These are phyloP conservation scores for Saccharomycopsis crataegensis DNA, from an alignment of 1,139 yeast species.

Conservation along the genomic window DNA sequence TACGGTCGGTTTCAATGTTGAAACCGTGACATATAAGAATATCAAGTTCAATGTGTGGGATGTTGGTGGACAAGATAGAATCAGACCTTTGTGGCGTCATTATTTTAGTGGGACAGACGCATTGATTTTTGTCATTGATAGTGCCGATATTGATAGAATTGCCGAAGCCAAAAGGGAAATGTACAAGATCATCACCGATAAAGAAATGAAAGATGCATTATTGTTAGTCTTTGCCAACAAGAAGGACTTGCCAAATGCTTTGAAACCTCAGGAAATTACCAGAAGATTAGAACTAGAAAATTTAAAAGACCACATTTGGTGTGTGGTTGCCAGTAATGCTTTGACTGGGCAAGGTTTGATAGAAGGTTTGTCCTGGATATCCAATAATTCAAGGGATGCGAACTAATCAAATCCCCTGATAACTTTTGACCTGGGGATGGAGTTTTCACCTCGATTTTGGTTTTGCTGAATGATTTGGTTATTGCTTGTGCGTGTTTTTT, in stretches of 20 bases:
- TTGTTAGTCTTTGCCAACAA: constrained; percentile 84
- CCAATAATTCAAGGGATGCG: constrained; percentile 44
- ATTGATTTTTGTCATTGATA: constrained; percentile 85
- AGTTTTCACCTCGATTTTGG: background rate
- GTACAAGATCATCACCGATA: constrained; percentile 66
- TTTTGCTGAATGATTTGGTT: background rate
- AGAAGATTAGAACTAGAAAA: constrained; percentile 46
- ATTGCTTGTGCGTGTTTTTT: too few relatives aligned
- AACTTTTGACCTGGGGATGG: too few relatives aligned
- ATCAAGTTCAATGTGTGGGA: constrained; percentile 94
- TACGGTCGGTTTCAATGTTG: constrained; percentile 92
- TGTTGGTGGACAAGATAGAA: constrained; percentile 91
- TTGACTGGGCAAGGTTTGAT: constrained; percentile 68
- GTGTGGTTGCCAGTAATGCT: constrained; percentile 71
- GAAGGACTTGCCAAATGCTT: constrained; percentile 65
- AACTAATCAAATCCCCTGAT: background rate
- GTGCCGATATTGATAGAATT: constrained; percentile 63
- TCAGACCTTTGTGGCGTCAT: constrained; percentile 91
- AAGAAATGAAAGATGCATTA: constrained; percentile 74
- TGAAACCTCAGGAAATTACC: constrained; percentile 59
- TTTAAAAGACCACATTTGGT: constrained; percentile 57
- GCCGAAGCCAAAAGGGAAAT: constrained; percentile 76
- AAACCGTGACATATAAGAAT: constrained; percentile 81
- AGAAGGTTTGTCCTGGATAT: constrained; percentile 70
- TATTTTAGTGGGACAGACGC: constrained; percentile 93